These are phyloP conservation scores for Erodium texanum DNA, from an alignment of 441 rosid species.

Conservation along the genomic window DNA sequence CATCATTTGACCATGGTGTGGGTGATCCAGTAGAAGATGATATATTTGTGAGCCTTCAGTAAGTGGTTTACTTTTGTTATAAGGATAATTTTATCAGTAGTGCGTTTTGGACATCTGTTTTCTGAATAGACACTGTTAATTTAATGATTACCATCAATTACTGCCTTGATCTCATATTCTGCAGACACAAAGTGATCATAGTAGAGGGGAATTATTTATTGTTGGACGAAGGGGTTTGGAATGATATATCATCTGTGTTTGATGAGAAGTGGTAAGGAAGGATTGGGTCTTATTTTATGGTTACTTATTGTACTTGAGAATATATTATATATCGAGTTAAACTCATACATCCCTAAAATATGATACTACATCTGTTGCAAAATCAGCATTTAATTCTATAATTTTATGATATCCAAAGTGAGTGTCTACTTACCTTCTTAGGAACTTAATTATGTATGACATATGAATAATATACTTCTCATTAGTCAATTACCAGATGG, in stretches of 20 bases:
- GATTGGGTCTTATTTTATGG: neutral
- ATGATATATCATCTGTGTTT: slow-evolving; percentile 53
- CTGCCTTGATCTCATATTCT: neutral
- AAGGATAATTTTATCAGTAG: neutral
- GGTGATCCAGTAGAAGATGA: slow-evolving; percentile 91
- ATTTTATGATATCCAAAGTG: no score
- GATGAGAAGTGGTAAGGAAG: slow-evolving; percentile 82
- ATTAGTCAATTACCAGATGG: no score
- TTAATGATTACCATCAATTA: neutral
- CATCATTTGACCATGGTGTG: slow-evolving; percentile 84
- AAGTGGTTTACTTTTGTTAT: slow-evolving; percentile 28
- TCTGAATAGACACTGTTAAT: slow-evolving; percentile 1
- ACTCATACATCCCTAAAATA: no score
- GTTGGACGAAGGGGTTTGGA: slow-evolving; percentile 62
- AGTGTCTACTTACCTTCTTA: no score
- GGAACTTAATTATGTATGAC: no score
- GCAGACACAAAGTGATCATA: slow-evolving; percentile 76
- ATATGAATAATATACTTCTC: no score
- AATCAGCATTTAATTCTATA: no score
- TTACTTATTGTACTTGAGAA: neutral
- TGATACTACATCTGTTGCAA: no score
- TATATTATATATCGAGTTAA: no score
- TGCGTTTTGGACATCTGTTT: neutral
- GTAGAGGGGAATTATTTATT: slow-evolving; percentile 83
- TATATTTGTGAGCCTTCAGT: slow-evolving; percentile 74